Evolutionary conservation across 805 yeast species (phyloP), one percentile per base, ranked within the genome.

Genomic region (Yamadazyma scolyti): DNA sequence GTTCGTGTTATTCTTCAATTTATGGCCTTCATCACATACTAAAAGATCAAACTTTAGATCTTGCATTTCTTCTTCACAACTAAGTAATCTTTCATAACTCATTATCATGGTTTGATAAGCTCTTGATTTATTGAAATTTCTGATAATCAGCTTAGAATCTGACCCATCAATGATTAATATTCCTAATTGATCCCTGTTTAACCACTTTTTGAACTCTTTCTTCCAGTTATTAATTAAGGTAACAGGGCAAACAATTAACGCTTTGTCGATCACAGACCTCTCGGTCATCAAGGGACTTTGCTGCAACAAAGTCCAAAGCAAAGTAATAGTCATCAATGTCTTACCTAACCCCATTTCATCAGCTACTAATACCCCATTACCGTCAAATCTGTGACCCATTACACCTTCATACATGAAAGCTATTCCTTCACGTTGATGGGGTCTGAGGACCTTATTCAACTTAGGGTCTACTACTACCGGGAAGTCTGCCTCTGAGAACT

Each of bases 21-120:
- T 67, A 54, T 93, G 98, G 2, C 97, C 98, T 51, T 93, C 98
- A 55, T 93, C 98, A 54, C 96, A 93, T 1, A 93, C 74, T 12
- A 93, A 59, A 11, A 93, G 43, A 51, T 88, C 97, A 39, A 76
- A 61, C 1, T 55, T 54, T 3, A 66, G 66, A 2, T 61, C 52
- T 1, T 62, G 44, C 6, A 83, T 47, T 36, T 82, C 80, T 5
- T 65, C 61, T 14, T 69, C 56, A 46, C 78, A 65, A 10, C 70
- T 68, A 10, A 77, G 54, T 21, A 89, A 63, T 47, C 84, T 84
- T 50, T 93, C 98, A 53, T 93, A 93, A 3, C 96, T 95, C 42
- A 88, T 72, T 6, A 93, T 73, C 47, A 93, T 52, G 1, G 93
- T 86, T 46, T 88, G 94, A 48, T 84, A 83, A 1, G 86, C 87